Conservation (phyloP, 345 rosid genomes). For the Acer saccharum region DNA sequence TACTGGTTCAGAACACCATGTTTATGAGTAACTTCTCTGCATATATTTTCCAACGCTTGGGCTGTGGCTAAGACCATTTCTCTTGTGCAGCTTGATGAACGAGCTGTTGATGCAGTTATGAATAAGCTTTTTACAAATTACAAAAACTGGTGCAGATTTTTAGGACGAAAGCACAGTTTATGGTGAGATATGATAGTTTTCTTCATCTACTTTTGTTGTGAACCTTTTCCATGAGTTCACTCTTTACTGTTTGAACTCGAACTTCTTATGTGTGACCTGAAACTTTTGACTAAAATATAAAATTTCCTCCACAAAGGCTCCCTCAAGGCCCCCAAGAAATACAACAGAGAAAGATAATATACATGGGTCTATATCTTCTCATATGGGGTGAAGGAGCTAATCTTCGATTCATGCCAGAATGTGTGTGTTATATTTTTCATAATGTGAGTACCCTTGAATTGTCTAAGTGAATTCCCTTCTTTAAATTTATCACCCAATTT, state of each 20-base stretch:
- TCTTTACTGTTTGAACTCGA: slow-evolving; percentile 9
- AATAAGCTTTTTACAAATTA: slow-evolving; percentile 84
- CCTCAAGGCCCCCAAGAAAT: slow-evolving; percentile 86
- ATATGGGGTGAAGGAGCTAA: slow-evolving; percentile 99
- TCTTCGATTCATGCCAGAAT: slow-evolving; percentile 93
- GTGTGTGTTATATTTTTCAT: slow-evolving; percentile 92
- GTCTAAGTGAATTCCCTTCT: slow-evolving; percentile 10
- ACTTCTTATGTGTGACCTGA: not conserved
- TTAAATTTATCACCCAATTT: too few relatives aligned
- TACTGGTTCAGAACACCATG: not conserved
- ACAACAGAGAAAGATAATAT: slow-evolving; percentile 79
- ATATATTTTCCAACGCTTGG: not conserved
- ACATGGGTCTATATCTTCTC: slow-evolving; percentile 94
- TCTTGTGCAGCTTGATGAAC: slow-evolving; percentile 82
- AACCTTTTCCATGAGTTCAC: not conserved
- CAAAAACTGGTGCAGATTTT: slow-evolving; percentile 90
- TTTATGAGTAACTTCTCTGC: slow-evolving; percentile 1
- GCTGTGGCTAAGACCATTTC: slow-evolving; percentile 11
- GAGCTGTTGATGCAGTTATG: slow-evolving; percentile 91
- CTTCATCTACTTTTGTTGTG: not conserved
- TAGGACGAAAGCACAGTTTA: slow-evolving; percentile 93
- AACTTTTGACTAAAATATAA: slow-evolving; percentile 2
- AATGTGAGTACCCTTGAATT: slow-evolving; percentile 56
- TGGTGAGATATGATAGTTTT: slow-evolving; percentile 49
- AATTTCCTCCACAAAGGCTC: slow-evolving; percentile 49